These are phyloP conservation scores for Epichloe glyceriae DNA, from an alignment of 2,329 filamentous ascomycete species.

Conservation along the genomic window DNA sequence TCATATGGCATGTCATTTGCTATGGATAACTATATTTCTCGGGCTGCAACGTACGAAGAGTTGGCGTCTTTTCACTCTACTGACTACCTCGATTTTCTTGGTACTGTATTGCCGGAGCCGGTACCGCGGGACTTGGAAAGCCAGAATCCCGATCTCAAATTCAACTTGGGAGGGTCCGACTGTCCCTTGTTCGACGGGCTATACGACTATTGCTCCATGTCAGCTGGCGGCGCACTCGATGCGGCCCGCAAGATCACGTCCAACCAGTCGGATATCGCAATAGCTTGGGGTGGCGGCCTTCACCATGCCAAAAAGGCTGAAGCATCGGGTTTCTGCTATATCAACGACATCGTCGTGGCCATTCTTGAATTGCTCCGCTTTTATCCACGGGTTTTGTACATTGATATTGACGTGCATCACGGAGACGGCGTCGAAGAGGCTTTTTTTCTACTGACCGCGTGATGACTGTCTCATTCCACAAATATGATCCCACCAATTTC, in stretches of 20 bases:
- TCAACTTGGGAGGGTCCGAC: constrained; percentile 82
- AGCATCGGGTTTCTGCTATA: constrained; percentile 94
- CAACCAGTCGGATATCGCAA: constrained; percentile 82
- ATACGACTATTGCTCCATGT: constrained; percentile 89
- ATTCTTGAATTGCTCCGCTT: constrained; percentile 77
- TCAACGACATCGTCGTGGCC: constrained; percentile 94
- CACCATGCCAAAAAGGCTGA: constrained; percentile 94
- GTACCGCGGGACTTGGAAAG: constrained; percentile 53
- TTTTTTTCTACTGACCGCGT: constrained; percentile 83
- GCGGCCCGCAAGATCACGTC: constrained; percentile 81
- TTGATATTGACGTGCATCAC: constrained; percentile 88
- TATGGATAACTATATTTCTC: constrained; percentile 86
- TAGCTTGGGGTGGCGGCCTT: constrained; percentile 93
- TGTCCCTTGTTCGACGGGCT: constrained; percentile 95
- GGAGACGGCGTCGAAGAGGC: constrained; percentile 86
- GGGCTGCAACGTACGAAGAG: constrained; percentile 77
- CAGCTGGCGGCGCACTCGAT: constrained; percentile 79
- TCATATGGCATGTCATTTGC: constrained; percentile 92
- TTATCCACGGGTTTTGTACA: constrained; percentile 79
- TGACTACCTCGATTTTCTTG: constrained; percentile 86
- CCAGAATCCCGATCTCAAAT: constrained; percentile 51
- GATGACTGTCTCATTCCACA: constrained; percentile 91
- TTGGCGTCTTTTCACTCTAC: constrained; percentile 73
- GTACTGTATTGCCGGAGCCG: constrained; percentile 53
- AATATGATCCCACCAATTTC: constrained; percentile 74